Evolutionary conservation across 306 rosid genomes (phyloP), one percentile per base, ranked within the genome.

Genomic region (Vicia sativa): DNA sequence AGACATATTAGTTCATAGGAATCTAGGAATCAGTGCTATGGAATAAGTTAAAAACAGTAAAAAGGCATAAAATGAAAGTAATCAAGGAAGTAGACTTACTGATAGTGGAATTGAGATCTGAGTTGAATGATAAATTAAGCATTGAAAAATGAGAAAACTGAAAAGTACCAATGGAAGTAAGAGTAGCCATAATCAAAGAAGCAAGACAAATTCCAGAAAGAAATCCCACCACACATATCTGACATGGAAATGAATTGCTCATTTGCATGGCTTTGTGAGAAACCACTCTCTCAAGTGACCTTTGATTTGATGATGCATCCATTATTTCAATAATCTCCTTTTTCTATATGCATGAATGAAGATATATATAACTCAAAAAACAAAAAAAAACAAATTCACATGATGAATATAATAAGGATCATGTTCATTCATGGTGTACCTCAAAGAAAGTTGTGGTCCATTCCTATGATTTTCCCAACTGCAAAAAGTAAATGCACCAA

Each of bases 231-330:
- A 85, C 96, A 82, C 96, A 92, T 67, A 90, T 81, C 72, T 88
- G 96, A 54, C 98, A 92, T 26, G 91, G 82, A 69, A 87, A 89
- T 3, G 96, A 90, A 46, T 68, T 84, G 12, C 96, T 92, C 87
- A 90, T 80, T 77, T 90, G 96, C 81, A 92, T 10, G 28, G 98
- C 98, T 79, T 21, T 90, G 72, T 80, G 96, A 3, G 98, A 92
- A 49, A 92, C 88, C 54, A 75, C 82, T 83, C 87, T 90, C 85
- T 90, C 96, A 26, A 92, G 38, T 58, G 78, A 82, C 57, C 82
- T 92, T 48, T 84, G 89, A 65, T 80, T 86, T 60, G 28, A 37
- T 21, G 78, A 35, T 34, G 38, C 9, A 34, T 34, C 38, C 74
- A 81, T 91, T 95, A 87, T 89, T 41, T 64, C 46, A 49, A 34